phyloP scores from a whole-genome alignment of 1,139 yeast genomes.

The Scheffersomyces segobiensis region DNA sequence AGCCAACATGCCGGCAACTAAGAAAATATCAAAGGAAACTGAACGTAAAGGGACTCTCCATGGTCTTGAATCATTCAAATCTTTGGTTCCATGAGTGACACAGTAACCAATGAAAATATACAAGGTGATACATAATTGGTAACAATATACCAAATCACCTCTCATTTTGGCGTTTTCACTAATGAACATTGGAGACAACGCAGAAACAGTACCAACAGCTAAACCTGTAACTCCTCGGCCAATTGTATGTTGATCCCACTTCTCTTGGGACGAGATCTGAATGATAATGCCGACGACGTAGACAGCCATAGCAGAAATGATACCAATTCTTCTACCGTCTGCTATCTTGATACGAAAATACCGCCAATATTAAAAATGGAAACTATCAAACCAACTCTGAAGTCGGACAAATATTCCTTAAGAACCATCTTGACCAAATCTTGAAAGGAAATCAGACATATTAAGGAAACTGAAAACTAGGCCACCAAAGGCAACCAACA shows the following conservation, averaged over 20 bases:
- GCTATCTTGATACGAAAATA: slow-evolving; percentile 20
- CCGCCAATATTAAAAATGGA: slow-evolving; percentile 26
- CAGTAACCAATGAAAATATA: slow-evolving; percentile 50
- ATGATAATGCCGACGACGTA: slow-evolving; percentile 24
- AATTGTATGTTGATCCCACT: slow-evolving; percentile 48
- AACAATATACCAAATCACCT: slow-evolving; percentile 27
- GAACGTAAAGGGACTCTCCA: slow-evolving; percentile 23
- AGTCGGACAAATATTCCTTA: slow-evolving; percentile 16
- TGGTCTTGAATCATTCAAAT: slow-evolving; percentile 12
- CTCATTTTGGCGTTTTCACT: slow-evolving; percentile 25
- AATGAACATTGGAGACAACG: slow-evolving; percentile 25
- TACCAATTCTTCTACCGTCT: slow-evolving; percentile 25
- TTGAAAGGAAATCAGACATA: slow-evolving; percentile 19
- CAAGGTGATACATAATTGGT: slow-evolving; percentile 24
- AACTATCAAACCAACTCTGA: slow-evolving; percentile 20
- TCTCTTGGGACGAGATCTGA: slow-evolving; percentile 20
- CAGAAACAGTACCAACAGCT: slow-evolving; percentile 24
- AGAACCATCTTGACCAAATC: slow-evolving; percentile 19
- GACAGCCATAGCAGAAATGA: slow-evolving; percentile 21
- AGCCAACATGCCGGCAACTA: slow-evolving; percentile 23
- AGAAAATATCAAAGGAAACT: slow-evolving; percentile 23
- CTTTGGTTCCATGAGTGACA: slow-evolving; percentile 21
- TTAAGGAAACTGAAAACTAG: slow-evolving; percentile 26
- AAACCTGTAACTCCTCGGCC: slow-evolving; percentile 46
- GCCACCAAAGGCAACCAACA: slow-evolving; percentile 26